These are phyloP conservation scores for Acorus calamus DNA, from an alignment of 106 monocot genomes.

Conservation along the genomic window DNA sequence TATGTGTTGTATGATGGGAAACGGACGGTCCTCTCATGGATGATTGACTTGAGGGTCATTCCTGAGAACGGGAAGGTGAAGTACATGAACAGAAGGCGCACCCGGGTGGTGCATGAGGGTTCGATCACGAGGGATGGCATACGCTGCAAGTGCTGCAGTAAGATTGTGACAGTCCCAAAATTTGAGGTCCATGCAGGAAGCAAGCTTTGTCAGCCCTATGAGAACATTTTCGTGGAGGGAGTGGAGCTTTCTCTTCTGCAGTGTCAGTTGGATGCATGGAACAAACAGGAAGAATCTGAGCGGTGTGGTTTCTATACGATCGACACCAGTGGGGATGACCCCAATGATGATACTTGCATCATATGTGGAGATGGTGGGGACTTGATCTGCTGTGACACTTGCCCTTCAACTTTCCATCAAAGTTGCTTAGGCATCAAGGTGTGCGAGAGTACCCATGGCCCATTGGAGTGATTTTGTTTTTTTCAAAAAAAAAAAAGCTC, in stretches of 20 bases:
- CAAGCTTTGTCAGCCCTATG: constrained; percentile 48
- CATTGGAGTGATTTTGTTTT: no score
- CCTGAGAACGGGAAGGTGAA: constrained; percentile 50
- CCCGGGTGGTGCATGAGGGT: constrained; percentile 34
- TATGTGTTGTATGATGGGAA: constrained; percentile 57
- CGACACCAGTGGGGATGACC: constrained; percentile 42
- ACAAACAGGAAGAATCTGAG: constrained; percentile 37
- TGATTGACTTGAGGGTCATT: constrained; percentile 59
- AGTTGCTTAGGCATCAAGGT: constrained; percentile 76
- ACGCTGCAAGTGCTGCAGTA: constrained; percentile 62
- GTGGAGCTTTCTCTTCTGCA: constrained; percentile 40
- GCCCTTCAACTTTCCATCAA: constrained; percentile 81
- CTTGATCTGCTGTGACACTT: constrained; percentile 76
- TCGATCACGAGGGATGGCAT: constrained; percentile 72
- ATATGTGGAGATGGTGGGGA: constrained; percentile 93
- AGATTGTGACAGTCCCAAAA: constrained; percentile 40
- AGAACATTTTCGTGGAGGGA: constrained; percentile 49
- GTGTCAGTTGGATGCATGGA: constrained; percentile 64
- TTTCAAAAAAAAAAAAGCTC: neutral
- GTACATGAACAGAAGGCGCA: constrained; percentile 40
- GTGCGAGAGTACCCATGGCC: neutral
- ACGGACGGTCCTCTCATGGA: constrained; percentile 63
- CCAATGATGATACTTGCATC: constrained; percentile 86
- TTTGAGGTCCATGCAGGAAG: constrained; percentile 92
- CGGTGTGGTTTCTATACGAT: constrained; percentile 27